These are phyloP conservation scores for Daedaleopsis sinensis DNA, from an alignment of 768 basidiomycete species.

Conservation along the genomic window DNA sequence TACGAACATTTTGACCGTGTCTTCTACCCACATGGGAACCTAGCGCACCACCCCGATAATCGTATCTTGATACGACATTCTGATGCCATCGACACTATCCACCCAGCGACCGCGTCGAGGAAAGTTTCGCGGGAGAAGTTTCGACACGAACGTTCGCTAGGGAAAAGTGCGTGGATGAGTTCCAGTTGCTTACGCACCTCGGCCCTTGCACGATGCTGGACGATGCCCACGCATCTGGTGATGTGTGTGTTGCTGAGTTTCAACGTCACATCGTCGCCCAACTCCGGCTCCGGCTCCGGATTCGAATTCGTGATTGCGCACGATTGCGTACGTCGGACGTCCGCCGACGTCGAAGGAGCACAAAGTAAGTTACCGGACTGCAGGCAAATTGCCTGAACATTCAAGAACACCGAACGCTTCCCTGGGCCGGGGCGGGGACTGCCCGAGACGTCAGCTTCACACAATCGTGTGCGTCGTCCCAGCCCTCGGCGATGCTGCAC, in stretches of 20 bases:
- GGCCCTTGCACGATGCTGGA: neutral
- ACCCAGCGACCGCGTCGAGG: neutral
- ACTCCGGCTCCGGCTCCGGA: too few relatives aligned
- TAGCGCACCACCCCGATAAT: neutral
- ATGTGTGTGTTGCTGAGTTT: neutral
- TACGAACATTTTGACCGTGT: neutral
- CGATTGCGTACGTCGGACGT: too few relatives aligned
- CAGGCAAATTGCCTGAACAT: neutral
- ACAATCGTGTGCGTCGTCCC: neutral
- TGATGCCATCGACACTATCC: slow-evolving; percentile 1
- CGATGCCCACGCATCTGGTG: too few relatives aligned
- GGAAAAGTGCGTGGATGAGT: neutral
- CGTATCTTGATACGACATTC: neutral
- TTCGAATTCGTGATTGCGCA: too few relatives aligned
- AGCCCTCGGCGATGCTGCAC: neutral
- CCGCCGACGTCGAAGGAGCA: too few relatives aligned
- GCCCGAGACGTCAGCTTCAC: neutral
- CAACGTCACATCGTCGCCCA: neutral
- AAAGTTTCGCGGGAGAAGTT: slow-evolving; percentile 23
- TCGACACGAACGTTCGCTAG: neutral
- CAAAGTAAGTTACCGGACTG: too few relatives aligned
- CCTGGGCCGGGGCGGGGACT: neutral
- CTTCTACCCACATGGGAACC: slow-evolving; percentile 2
- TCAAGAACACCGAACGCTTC: neutral
- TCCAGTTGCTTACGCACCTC: neutral